Evolutionary conservation across 257 asterid genomes (phyloP).

Genomic region (Leptodermis oblonga): DNA sequence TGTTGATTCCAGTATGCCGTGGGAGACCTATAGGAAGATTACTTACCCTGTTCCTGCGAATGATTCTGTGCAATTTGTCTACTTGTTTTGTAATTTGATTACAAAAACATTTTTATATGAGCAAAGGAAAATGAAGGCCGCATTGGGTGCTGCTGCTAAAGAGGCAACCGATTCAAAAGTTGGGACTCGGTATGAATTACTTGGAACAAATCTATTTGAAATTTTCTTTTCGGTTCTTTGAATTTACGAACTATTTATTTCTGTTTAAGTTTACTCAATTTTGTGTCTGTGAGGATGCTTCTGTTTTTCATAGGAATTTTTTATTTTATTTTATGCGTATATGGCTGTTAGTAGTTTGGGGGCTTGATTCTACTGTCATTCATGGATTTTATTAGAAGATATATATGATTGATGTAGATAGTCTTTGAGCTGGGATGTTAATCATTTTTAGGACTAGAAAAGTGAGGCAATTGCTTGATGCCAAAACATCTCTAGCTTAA

Average conservation of each 20-base stretch:
- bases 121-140: slow-evolving; percentile 44
- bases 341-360: not conserved
- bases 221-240: not conserved
- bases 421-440: not conserved
- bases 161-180: slow-evolving; percentile 30
- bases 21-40: slow-evolving; percentile 70
- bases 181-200: slow-evolving; percentile 29
- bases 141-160: slow-evolving; percentile 25
- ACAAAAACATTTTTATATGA: slow-evolving; percentile 82
- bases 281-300: not conserved
- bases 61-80: slow-evolving; percentile 85
- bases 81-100: slow-evolving; percentile 88
- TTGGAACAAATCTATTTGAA: not conserved
- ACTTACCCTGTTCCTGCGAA: slow-evolving; percentile 90
- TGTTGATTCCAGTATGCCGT: slow-evolving; percentile 85
- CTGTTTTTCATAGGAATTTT: not conserved
- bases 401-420: not conserved
- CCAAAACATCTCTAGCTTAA: not conserved
- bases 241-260: not conserved
- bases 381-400: not conserved
- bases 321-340: not conserved
- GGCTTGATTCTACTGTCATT: not conserved
- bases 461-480: not conserved
- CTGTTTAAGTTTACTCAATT: not conserved
- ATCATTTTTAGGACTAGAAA: too few relatives aligned